A percentile compares a stretch with the other conserved stretches of the same genome.
Evolutionary conservation across 2,329 filamentous ascomycete species (phyloP).

Genomic region (Dactylellina parvicollis): DNA sequence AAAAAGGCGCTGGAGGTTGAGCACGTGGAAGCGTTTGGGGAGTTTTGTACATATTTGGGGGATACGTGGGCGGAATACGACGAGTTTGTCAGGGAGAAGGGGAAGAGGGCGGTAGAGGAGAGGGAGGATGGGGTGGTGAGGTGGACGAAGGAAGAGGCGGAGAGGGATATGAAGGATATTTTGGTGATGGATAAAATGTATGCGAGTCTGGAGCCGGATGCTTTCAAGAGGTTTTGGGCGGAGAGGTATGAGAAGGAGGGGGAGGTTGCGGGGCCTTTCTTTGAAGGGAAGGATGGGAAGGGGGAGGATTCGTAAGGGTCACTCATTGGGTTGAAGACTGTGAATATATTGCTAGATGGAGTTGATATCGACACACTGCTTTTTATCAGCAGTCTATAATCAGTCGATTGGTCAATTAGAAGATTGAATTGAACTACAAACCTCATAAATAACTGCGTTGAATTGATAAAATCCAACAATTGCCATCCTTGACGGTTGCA

Average conservation of each 20-base stretch:
- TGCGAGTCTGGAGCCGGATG: constrained; percentile 18
- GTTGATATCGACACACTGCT: too few relatives aligned
- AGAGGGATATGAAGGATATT: background rate
- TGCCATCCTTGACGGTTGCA: too few relatives aligned
- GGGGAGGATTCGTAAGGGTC: background rate
- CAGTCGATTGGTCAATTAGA: background rate
- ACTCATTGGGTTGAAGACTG: too few relatives aligned
- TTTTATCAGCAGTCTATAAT: too few relatives aligned
- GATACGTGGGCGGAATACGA: constrained; percentile 15
- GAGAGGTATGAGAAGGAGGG: background rate
- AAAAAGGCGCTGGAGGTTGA: constrained; percentile 10
- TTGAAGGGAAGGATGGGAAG: background rate
- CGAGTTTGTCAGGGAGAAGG: background rate
- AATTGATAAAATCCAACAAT: background rate
- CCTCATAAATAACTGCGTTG: too few relatives aligned
- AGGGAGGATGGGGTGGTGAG: background rate
- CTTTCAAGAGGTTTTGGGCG: constrained; percentile 36
- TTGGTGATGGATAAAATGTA: constrained; percentile 25
- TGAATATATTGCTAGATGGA: too few relatives aligned
- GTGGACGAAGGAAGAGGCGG: background rate
- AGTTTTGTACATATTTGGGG: constrained; percentile 2
- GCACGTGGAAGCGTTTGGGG: constrained; percentile 12
- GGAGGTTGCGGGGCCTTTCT: background rate
- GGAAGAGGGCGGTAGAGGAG: background rate
- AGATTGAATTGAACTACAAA: too few relatives aligned